phyloP scores from a whole-genome alignment of 1,139 yeast species.

The Taiozyma onychis region DNA sequence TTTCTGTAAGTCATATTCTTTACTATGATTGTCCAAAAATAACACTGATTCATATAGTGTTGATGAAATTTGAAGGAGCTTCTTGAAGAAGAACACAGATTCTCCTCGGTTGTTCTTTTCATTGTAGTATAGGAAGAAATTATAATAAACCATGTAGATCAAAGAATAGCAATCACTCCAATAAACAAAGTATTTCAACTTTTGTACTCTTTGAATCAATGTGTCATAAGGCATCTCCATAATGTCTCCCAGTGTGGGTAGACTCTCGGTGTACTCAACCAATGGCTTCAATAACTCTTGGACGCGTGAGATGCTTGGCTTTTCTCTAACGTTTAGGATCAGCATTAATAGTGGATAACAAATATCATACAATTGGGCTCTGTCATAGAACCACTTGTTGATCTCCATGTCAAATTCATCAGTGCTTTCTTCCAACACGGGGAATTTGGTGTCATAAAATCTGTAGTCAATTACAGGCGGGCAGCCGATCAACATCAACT shows the following conservation, averaged over 20 bases:
- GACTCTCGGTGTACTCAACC: constrained; percentile 4
- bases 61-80: constrained; percentile 5
- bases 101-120: constrained; percentile 6
- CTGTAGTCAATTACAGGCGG: constrained; percentile 17
- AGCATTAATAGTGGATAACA: constrained; percentile 15
- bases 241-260: constrained; percentile 10
- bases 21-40: constrained; percentile 13
- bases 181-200: constrained; percentile 6
- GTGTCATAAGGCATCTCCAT: constrained; percentile 15
- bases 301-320: constrained; percentile 13
- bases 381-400: constrained; percentile 13
- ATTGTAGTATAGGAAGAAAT: constrained; percentile 17
- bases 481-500: constrained; percentile 15
- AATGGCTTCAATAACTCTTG: constrained; percentile 11
- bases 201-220: constrained; percentile 13
- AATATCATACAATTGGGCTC: constrained; percentile 11
- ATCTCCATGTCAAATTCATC: constrained; percentile 15
- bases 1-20: constrained; percentile 12
- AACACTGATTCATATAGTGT: constrained; percentile 8
- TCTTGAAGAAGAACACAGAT: constrained; percentile 12
- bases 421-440: constrained; percentile 18
- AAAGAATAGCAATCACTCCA: constrained; percentile 14
- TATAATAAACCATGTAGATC: constrained; percentile 18
- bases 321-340: constrained; percentile 14
- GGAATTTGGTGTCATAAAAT: constrained; percentile 20